Percentiles rank a stretch among this genome's conserved stretches.
Conservation (phyloP, 2,329 filamentous ascomycete genomes). For the Kalmusia sp. region DNA sequence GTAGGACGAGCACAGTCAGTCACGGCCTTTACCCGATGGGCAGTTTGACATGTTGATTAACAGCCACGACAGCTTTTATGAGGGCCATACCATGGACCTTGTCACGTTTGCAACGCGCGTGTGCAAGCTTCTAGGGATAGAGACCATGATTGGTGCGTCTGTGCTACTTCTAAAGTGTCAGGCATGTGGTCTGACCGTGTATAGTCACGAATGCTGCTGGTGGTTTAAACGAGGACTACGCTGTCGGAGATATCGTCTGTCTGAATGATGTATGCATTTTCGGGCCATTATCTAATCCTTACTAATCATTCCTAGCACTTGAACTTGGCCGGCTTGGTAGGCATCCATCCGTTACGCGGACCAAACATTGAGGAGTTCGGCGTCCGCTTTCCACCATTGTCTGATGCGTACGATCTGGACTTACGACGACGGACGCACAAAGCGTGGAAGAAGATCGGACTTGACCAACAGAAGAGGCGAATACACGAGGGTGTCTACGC, state of each 20-base stretch:
- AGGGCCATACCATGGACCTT: conserved; percentile 68
- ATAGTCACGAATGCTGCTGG: conserved; percentile 72
- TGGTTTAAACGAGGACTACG: conserved; percentile 68
- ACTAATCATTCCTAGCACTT: conserved; percentile 58
- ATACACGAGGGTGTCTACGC: conserved; percentile 72
- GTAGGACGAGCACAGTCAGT: conserved; percentile 70
- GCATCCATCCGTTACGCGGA: conserved; percentile 67
- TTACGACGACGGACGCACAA: conserved; percentile 64
- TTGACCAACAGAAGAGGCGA: conserved; percentile 55
- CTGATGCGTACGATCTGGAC: conserved; percentile 70
- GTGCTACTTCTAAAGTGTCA: conserved; percentile 6
- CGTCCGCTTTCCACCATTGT: conserved; percentile 67
- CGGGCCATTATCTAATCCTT: background rate
- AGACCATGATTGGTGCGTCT: conserved; percentile 62
- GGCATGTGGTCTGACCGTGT: conserved; percentile 20
- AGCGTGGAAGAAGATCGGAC: conserved; percentile 61
- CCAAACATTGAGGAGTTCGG: conserved; percentile 70
- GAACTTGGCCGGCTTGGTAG: conserved; percentile 68
- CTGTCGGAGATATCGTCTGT: conserved; percentile 69
- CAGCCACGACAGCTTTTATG: conserved; percentile 63
- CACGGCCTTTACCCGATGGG: conserved; percentile 2
- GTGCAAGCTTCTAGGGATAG: conserved; percentile 67
- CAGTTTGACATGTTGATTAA: conserved; percentile 20
- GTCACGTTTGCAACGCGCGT: conserved; percentile 71
- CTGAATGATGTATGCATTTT: conserved; percentile 64